Evolutionary conservation across 208 protist species (phyloP).

Genomic region (Porcisia hertigi): DNA sequence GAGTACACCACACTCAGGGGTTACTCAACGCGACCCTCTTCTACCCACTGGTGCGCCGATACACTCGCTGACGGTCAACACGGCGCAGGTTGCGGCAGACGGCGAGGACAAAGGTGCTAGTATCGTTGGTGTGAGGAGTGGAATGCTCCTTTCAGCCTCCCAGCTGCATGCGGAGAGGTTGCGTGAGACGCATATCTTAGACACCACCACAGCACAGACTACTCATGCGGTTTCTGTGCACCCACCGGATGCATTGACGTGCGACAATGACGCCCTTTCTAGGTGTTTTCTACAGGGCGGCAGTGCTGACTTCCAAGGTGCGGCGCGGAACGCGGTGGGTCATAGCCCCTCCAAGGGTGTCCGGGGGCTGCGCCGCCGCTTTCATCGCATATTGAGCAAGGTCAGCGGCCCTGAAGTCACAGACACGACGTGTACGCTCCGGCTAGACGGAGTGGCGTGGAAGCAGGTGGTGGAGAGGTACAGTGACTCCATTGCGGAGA

Average conservation of each 20-base stretch:
- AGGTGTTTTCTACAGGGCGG: conserved; percentile 14
- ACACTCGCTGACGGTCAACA: not conserved
- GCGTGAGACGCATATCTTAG: conserved; percentile 6
- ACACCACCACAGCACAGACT: not conserved
- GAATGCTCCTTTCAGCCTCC: conserved; percentile 11
- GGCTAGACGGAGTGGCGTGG: conserved; percentile 19
- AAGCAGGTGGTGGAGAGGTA: conserved; percentile 12
- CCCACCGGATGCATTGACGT: not conserved
- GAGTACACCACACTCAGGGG: not conserved
- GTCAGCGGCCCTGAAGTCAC: not conserved
- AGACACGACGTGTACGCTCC: not conserved
- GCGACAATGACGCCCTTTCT: not conserved
- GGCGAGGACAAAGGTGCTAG: conserved; percentile 1
- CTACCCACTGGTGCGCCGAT: conserved; percentile 7
- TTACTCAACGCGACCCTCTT: not conserved
- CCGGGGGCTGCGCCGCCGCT: conserved; percentile 2
- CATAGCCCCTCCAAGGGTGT: conserved; percentile 1
- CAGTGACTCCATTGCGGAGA: conserved; percentile 10
- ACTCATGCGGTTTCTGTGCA: not conserved
- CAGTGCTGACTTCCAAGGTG: not conserved
- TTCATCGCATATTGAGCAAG: not conserved
- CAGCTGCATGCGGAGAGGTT: conserved; percentile 7
- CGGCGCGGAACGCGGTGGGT: conserved; percentile 5
- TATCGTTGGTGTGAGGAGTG: conserved; percentile 14
- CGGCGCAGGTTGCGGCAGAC: not conserved